Evolutionary conservation across 1,284 basidiomycete genomes (phyloP).

Genomic region (Thelephora terrestris): DNA sequence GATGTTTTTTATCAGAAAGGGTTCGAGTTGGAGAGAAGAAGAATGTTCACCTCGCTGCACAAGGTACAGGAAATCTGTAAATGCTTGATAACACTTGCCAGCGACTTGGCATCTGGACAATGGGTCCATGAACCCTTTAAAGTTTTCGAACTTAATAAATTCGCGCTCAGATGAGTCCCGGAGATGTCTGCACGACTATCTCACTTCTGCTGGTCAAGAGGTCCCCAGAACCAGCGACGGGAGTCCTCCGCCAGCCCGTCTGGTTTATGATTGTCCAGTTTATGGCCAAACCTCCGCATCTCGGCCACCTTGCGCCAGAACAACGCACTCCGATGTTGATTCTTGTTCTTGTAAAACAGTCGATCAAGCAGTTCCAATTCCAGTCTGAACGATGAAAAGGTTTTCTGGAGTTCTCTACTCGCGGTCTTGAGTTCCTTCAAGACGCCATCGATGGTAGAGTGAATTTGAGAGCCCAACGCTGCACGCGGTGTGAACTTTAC

Average conservation of each 20-base stretch:
- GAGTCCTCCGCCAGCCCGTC: conserved; percentile 34
- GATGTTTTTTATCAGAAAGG: conserved; percentile 1
- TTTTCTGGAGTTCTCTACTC: conserved; percentile 39
- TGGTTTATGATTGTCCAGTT: conserved; percentile 36
- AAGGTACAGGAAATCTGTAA: conserved; percentile 26
- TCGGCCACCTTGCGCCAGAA: conserved; percentile 63
- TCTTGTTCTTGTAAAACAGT: conserved; percentile 70
- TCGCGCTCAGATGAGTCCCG: conserved; percentile 1
- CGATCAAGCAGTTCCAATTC: conserved; percentile 56
- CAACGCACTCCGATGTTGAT: conserved; percentile 62
- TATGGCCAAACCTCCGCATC: conserved; percentile 42
- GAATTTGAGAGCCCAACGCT: conserved; percentile 25
- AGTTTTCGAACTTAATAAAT: conserved; percentile 30
- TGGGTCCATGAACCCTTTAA: conserved; percentile 54
- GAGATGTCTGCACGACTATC: conserved; percentile 10
- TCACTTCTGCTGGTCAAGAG: conserved; percentile 32
- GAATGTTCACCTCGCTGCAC: conserved; percentile 34
- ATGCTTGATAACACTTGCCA: conserved; percentile 27
- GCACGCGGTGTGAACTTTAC: conserved; percentile 24
- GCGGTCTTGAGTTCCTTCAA: conserved; percentile 51
- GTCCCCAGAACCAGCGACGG: conserved; percentile 48
- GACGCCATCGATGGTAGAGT: conserved; percentile 37
- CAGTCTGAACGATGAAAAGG: conserved; percentile 32
- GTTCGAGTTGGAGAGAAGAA: neutral
- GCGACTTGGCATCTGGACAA: conserved; percentile 30